Evolutionary conservation across 345 rosid genomes (phyloP), one percentile per base, ranked within the genome.

Genomic region (Turritis glabra): DNA sequence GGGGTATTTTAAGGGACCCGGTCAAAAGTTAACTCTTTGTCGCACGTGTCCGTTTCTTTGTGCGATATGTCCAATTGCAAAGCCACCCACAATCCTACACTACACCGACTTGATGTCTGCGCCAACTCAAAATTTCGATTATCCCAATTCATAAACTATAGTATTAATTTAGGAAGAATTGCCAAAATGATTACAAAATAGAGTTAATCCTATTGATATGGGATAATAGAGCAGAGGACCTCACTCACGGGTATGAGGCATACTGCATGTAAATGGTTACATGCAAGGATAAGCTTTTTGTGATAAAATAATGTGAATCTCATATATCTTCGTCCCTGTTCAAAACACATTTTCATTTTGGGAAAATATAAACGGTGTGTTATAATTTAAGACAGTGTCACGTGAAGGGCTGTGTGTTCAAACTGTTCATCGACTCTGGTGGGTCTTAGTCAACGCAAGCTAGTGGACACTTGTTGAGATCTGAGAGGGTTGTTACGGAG

Each of bases 21-120:
- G 67, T 74, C 66, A 57, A 65, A 48, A 58, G 67, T 74, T 73
- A 74, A 67, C 64, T 3, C 15, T 35, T n/a, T 3, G 11, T 37
- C 78, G 9, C 78, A 58, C 54, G 78, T 75, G 78, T 38, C 48
- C 58, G 7, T 58, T 64, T 75, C 59, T 37, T 54, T 48, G 26
- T 47, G 43, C 59, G 46, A 37, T 66, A 55, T 56, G 51, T 73
- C 32, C 65, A 44, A 22, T 35, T 43, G 71, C 27, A 40, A 64
- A 35, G 38, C 21, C 60, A 53, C 46, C n/a, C n/a, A 63, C 30
- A 21, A 52, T 72, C 17, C 18, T 72, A 40, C 62, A 23, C 18
- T 72, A 40, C 62, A 62, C 76, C 63, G 70, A 40, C 54, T 52
- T 38, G 37, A 21, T 58, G 67, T 60, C 68, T 37, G 69, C 44